Conservation (phyloP, 2,329 filamentous ascomycete genomes). For the Colletotrichum truncatum region DNA sequence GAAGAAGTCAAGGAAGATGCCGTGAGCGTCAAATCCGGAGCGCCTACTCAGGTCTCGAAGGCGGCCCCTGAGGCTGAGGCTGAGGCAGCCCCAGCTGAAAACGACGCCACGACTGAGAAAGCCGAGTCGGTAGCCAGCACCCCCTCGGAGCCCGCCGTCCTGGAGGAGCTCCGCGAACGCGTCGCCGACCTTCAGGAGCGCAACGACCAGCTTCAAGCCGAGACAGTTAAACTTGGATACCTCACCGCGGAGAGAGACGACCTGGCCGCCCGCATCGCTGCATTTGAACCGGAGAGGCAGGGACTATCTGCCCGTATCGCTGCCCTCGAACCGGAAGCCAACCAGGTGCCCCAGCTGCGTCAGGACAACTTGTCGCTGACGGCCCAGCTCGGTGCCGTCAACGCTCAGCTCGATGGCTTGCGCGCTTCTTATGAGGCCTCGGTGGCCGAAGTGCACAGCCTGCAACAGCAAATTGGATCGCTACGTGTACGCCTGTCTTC, state of each 20-base stretch:
- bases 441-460: slow-evolving; percentile 19
- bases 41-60: neutral
- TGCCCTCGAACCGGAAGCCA: slow-evolving; percentile 19
- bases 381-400: slow-evolving; percentile 25
- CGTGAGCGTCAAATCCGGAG: neutral
- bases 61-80: neutral
- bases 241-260: slow-evolving; percentile 28
- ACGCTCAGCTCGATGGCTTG: slow-evolving; percentile 25
- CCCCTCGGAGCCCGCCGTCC: slow-evolving; percentile 2
- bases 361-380: slow-evolving; percentile 24
- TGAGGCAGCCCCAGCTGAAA: neutral
- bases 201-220: slow-evolving; percentile 27
- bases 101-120: neutral
- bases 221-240: slow-evolving; percentile 17
- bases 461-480: slow-evolving; percentile 25
- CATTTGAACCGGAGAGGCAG: slow-evolving; percentile 9
- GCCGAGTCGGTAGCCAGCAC: slow-evolving; percentile 6
- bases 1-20: slow-evolving; percentile 20
- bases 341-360: slow-evolving; percentile 17
- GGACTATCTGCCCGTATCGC: slow-evolving; percentile 20
- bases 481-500: slow-evolving; percentile 22
- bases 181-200: slow-evolving; percentile 29
- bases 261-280: slow-evolving; percentile 10
- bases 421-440: slow-evolving; percentile 26
- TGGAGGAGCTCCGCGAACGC: slow-evolving; percentile 28